Conservation (phyloP, 768 basidiomycete species). For the Amanita rubescens region DNA sequence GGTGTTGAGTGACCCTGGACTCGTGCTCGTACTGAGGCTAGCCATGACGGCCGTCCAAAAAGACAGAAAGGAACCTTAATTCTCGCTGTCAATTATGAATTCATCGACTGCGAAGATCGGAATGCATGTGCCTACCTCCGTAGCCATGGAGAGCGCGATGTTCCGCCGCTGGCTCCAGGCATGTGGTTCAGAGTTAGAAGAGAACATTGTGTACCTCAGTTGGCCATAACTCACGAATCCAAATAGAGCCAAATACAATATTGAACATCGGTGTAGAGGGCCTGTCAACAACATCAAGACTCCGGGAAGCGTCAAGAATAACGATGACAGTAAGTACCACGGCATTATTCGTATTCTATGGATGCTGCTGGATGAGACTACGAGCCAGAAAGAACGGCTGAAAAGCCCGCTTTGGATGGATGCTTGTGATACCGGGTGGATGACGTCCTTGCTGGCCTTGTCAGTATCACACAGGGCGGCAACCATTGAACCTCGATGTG, state of each 20-base stretch:
- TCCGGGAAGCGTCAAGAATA: not conserved
- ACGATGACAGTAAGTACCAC: slow-evolving; percentile 2
- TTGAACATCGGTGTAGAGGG: not conserved
- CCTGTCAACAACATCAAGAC: slow-evolving; percentile 1
- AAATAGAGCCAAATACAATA: not conserved
- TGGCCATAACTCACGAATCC: not conserved
- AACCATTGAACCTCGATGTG: not conserved
- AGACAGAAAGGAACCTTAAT: no score
- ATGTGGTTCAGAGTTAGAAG: no score
- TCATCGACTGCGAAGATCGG: no score
- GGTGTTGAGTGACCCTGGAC: no score
- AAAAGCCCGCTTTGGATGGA: slow-evolving; percentile 4
- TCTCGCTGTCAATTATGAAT: no score
- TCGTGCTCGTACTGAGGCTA: no score
- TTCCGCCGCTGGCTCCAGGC: no score
- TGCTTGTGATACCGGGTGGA: not conserved
- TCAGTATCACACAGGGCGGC: not conserved
- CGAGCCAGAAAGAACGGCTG: not conserved
- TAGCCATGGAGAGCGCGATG: no score
- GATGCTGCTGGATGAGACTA: not conserved
- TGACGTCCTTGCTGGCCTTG: slow-evolving; percentile 2
- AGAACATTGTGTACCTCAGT: not conserved
- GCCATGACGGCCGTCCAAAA: no score
- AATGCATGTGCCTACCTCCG: no score
- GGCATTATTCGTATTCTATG: not conserved